These are phyloP conservation scores for Sphagnum fallax DNA, from an alignment of 228 moss, liverwort and hornwort genomes.

Conservation along the genomic window DNA sequence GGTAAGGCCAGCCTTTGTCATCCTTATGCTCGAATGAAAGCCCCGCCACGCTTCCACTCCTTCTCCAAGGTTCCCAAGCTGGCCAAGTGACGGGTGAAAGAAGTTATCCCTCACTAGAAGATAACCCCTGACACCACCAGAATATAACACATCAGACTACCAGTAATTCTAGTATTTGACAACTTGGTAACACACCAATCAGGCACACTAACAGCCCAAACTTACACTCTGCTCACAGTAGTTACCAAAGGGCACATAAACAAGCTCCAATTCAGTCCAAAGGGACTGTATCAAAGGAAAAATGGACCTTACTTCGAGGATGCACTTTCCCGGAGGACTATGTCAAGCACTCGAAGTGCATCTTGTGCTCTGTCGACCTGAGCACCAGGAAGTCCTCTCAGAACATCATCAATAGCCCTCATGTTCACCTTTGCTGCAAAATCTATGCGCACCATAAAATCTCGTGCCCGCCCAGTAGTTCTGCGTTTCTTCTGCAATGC, in stretches of 20 bases:
- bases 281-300: neutral
- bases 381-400: conserved; percentile 44
- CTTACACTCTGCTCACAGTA: neutral
- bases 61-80: conserved; percentile 63
- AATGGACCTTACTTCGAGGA: conserved; percentile 36
- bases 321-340: conserved; percentile 80
- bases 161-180: neutral
- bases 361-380: conserved; percentile 58
- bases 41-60: conserved; percentile 89
- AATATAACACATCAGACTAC: neutral
- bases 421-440: conserved; percentile 72
- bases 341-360: conserved; percentile 74
- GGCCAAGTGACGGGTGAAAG: conserved; percentile 64
- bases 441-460: conserved; percentile 57
- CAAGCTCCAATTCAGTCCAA: too few relatives aligned
- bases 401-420: conserved; percentile 61
- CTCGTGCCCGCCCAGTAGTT: conserved; percentile 49
- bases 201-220: neutral
- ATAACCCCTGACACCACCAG: conserved; percentile 42
- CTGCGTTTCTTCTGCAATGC: conserved; percentile 20
- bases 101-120: conserved; percentile 79
- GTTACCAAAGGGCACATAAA: neutral
- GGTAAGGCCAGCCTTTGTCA: conserved; percentile 58
- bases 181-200: neutral
- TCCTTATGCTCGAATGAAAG: conserved; percentile 78